Base-by-base conservation (phyloP, 2,329 filamentous ascomycete species). In the Lasiodiplodia sp. region DNA sequence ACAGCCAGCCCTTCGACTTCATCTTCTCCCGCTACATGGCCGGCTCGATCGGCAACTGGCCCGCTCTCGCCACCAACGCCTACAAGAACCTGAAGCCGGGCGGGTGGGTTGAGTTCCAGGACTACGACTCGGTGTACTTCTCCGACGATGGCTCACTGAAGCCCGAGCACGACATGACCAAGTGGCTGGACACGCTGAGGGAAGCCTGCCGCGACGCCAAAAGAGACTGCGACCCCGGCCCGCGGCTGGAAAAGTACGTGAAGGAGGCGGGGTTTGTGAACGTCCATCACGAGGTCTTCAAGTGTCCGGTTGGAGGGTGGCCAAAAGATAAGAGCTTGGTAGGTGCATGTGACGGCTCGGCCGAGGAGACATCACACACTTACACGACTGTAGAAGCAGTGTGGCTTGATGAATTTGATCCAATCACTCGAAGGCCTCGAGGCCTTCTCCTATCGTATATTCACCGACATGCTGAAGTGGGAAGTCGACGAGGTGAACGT, bases 1-100 rank as follows among this genome's bases (percentile, higher is more conserved):
- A 85, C 62, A 77, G 81, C 4, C 76, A 82, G 38, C 77, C 79
- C 25, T 89, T 87, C 73, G 87, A 90, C 74, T 83, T 86, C 70
- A 84, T 90, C 83, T 81, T 85, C 83, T 73, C 83, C 78, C 72
- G 84, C 74, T 72, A 85, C 80, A 79, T 87, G 82, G 72, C 81
- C 71, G 83, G 83, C 31, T 82, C 84, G 37, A 82, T 91, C 51
- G 78, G 81, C n/a, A 81, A 90, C 72, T 88, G 87, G 76, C 79
- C 79, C 3, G 78, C 77, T 25, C 76, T 90, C 57, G 73, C 87
- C 23, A 75, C 79, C 23, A 80, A 83, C 57, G 81, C 87, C 5
- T 85, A 86, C 69, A 76, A 83, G 69, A 28, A 31, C 25, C 16
- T 31, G 25, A 37, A 34, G 16, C 28, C 31, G 0, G 83, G 83